Percentiles rank a stretch among this genome's conserved stretches.
Evolutionary conservation across 2,329 filamentous ascomycete species (phyloP).

Genomic region (Hypoxylon sp.): DNA sequence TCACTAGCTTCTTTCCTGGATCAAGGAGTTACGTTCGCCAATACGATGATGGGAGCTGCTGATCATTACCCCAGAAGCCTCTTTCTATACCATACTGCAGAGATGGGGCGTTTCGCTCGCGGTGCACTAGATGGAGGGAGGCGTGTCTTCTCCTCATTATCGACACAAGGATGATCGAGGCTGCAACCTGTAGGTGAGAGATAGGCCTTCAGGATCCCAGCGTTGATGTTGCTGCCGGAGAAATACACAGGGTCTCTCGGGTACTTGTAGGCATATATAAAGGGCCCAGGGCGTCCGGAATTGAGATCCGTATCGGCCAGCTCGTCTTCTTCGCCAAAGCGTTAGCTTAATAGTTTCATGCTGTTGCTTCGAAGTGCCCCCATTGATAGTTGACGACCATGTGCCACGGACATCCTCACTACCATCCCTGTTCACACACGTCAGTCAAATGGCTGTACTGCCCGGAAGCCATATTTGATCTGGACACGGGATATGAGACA

Average conservation of each 20-base stretch:
- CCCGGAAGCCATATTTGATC: conserved; percentile 64
- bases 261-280: conserved; percentile 39
- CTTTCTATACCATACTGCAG: conserved; percentile 42
- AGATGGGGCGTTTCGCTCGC: conserved; percentile 37
- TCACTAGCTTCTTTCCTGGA: conserved; percentile 36
- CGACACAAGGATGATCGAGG: conserved; percentile 49
- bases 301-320: conserved; percentile 8
- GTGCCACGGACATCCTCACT: conserved; percentile 69
- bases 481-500: conserved; percentile 65
- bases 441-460: conserved; percentile 71
- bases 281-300: conserved; percentile 31
- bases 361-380: conserved; percentile 11
- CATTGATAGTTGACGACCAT: conserved; percentile 55
- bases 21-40: conserved; percentile 36
- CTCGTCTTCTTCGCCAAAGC: conserved; percentile 25
- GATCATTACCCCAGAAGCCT: conserved; percentile 40
- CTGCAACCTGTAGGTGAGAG: conserved; percentile 40
- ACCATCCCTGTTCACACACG: conserved; percentile 68
- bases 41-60: conserved; percentile 40
- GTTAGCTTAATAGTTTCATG: conserved; percentile 21
- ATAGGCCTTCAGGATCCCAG: conserved; percentile 17
- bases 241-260: conserved; percentile 34
- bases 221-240: conserved; percentile 35
- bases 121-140: conserved; percentile 38
- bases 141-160: conserved; percentile 30